A percentile compares a stretch with the other conserved stretches of the same genome.
These are phyloP conservation scores for Septoria petroselini DNA, from an alignment of 2,329 filamentous ascomycete genomes.

Conservation along the genomic window DNA sequence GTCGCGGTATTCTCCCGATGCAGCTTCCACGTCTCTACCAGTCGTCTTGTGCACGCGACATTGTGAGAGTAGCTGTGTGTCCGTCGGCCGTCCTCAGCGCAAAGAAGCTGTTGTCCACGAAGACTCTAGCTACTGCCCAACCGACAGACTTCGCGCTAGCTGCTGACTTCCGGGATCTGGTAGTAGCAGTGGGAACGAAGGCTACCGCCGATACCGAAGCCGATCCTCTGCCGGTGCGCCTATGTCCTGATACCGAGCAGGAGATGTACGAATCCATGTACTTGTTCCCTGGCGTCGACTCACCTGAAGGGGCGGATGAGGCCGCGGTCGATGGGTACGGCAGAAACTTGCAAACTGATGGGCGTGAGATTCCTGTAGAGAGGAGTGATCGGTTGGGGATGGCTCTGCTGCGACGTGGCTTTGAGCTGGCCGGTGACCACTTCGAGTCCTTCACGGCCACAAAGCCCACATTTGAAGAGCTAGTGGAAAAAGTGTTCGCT, in stretches of 20 bases:
- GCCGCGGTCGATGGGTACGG: neutral
- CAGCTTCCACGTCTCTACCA: constrained; percentile 26
- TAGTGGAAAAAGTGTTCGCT: constrained; percentile 9
- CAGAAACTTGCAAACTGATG: too few relatives aligned
- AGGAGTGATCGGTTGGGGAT: too few relatives aligned
- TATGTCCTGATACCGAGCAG: constrained; percentile 45
- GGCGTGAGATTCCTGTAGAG: too few relatives aligned
- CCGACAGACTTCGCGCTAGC: neutral
- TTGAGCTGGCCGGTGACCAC: neutral
- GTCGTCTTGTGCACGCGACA: neutral
- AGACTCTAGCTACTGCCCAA: neutral
- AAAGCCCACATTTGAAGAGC: constrained; percentile 8
- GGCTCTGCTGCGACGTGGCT: neutral
- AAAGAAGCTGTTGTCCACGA: neutral
- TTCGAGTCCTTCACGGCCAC: constrained; percentile 1
- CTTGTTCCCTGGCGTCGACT: neutral
- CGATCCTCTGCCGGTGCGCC: constrained; percentile 7
- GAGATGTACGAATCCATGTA: constrained; percentile 49
- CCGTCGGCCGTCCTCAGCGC: neutral
- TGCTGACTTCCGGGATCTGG: constrained; percentile 22
- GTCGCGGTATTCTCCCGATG: constrained; percentile 37
- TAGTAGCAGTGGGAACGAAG: constrained; percentile 21
- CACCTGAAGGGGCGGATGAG: neutral
- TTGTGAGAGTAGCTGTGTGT: too few relatives aligned
- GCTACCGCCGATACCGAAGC: constrained; percentile 18